These are phyloP conservation scores for Neotropicomus parvogracilis DNA, from an alignment of 1,284 basidiomycete species.

Conservation along the genomic window DNA sequence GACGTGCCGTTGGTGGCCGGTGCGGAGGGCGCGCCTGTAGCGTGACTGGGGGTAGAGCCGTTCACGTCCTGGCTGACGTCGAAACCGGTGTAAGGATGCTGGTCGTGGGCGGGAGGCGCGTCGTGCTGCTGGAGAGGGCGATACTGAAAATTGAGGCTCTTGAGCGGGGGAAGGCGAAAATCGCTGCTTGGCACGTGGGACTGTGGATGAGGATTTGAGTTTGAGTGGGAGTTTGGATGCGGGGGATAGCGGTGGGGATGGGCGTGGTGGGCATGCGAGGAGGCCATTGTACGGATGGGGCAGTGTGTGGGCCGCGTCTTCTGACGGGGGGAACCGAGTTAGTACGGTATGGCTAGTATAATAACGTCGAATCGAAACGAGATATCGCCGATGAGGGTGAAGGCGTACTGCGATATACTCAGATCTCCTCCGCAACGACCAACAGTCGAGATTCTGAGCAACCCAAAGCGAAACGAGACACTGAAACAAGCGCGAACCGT, in stretches of 20 bases:
- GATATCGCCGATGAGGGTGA: slow-evolving; percentile 23
- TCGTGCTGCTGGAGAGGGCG: slow-evolving; percentile 34
- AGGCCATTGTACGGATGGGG: slow-evolving; percentile 23
- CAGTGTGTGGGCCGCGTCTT: slow-evolving; percentile 12
- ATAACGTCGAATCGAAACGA: slow-evolving; percentile 19
- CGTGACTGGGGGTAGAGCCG: not conserved
- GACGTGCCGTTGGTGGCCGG: slow-evolving; percentile 22
- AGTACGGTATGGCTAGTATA: slow-evolving; percentile 6
- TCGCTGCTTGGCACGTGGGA: slow-evolving; percentile 40
- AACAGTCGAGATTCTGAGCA: slow-evolving; percentile 7
- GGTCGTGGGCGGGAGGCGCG: slow-evolving; percentile 19
- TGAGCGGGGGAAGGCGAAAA: slow-evolving; percentile 61
- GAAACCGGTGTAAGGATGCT: slow-evolving; percentile 14
- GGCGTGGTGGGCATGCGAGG: slow-evolving; percentile 28
- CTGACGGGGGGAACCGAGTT: slow-evolving; percentile 7
- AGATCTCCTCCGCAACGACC: slow-evolving; percentile 14
- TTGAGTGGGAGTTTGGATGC: slow-evolving; percentile 34
- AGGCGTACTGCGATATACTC: slow-evolving; percentile 13
- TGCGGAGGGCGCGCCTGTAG: slow-evolving; percentile 12
- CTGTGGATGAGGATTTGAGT: slow-evolving; percentile 33
- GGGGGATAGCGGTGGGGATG: slow-evolving; percentile 36
- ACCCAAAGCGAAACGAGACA: slow-evolving; percentile 34
- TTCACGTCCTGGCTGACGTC: slow-evolving; percentile 26
- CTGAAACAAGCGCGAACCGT: slow-evolving; percentile 12
- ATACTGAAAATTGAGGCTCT: slow-evolving; percentile 58